A percentile compares a stretch with the other conserved stretches of the same genome.
Conservation (phyloP, 768 basidiomycete species). For the Mycena floridula region DNA sequence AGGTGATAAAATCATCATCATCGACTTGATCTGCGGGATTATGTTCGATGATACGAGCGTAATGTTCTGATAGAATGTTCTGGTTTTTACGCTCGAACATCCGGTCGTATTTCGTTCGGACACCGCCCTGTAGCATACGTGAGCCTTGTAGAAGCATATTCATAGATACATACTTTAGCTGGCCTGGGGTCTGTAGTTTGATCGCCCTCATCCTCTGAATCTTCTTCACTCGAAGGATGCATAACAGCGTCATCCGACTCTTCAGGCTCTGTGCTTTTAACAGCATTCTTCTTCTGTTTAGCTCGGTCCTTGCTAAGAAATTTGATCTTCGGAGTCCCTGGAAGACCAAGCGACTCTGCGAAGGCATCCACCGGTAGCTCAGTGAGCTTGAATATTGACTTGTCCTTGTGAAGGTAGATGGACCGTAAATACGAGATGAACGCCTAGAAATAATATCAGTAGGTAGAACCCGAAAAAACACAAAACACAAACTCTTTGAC, state of each 20-base stretch:
- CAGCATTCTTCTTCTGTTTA: conserved; percentile 73
- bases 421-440: conserved; percentile 96
- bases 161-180: no score
- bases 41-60: conserved; percentile 80
- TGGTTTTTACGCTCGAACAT: conserved; percentile 99
- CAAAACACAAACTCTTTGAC: conserved; percentile 75
- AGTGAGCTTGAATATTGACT: conserved; percentile 81
- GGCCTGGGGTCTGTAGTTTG: no score
- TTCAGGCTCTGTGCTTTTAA: conserved; percentile 28
- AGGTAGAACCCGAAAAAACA: background rate
- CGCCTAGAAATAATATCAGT: conserved; percentile 43
- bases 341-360: conserved; percentile 86
- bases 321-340: conserved; percentile 94
- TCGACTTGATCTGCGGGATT: conserved; percentile 37
- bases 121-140: conserved; percentile 32
- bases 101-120: conserved; percentile 92
- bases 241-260: conserved; percentile 24
- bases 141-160: no score
- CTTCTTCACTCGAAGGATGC: conserved; percentile 14
- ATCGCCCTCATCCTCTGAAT: conserved; percentile 21
- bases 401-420: conserved; percentile 89
- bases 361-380: conserved; percentile 79
- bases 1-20: conserved; percentile 86
- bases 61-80: conserved; percentile 85
- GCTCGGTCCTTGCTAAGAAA: conserved; percentile 64